These are phyloP conservation scores for Colletotrichum gloeosporioides DNA, from an alignment of 2,329 filamentous ascomycete genomes.

Conservation along the genomic window DNA sequence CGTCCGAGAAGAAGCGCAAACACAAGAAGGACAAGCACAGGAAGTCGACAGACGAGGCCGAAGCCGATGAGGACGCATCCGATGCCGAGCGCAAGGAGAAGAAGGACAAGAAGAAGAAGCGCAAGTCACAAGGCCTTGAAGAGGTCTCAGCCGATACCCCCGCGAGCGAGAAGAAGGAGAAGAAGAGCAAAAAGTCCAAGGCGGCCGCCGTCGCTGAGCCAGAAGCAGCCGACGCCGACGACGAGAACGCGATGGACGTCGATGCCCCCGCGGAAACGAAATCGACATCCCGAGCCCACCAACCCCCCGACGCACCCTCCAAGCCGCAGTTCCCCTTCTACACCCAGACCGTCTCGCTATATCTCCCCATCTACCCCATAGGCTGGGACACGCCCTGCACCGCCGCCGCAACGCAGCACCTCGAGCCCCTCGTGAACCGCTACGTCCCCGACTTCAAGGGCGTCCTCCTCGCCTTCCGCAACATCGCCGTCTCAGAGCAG, in stretches of 20 bases:
- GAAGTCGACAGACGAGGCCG: conserved; percentile 21
- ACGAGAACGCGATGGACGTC: conserved; percentile 45
- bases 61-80: conserved; percentile 24
- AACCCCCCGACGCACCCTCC: conserved; percentile 40
- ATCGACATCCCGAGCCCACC: conserved; percentile 37
- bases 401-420: conserved; percentile 74
- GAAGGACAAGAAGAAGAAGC: conserved; percentile 38
- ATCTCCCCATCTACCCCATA: conserved; percentile 75
- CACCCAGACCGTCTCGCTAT: conserved; percentile 80
- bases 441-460: conserved; percentile 77
- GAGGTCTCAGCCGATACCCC: background rate
- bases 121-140: conserved; percentile 29
- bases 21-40: conserved; percentile 15
- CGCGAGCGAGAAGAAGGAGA: conserved; percentile 24
- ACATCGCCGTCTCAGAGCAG: conserved; percentile 68
- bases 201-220: conserved; percentile 23
- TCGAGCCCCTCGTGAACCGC: conserved; percentile 76
- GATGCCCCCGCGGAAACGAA: conserved; percentile 33
- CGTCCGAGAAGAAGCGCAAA: conserved; percentile 11
- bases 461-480: conserved; percentile 76
- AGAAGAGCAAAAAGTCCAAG: conserved; percentile 30
- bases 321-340: conserved; percentile 72
- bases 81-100: conserved; percentile 37
- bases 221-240: background rate
- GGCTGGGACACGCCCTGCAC: conserved; percentile 74